A percentile compares a stretch with the other conserved stretches of the same genome.
phyloP scores from a whole-genome alignment of 1,284 basidiomycete species.

The Malassezia globosa region DNA sequence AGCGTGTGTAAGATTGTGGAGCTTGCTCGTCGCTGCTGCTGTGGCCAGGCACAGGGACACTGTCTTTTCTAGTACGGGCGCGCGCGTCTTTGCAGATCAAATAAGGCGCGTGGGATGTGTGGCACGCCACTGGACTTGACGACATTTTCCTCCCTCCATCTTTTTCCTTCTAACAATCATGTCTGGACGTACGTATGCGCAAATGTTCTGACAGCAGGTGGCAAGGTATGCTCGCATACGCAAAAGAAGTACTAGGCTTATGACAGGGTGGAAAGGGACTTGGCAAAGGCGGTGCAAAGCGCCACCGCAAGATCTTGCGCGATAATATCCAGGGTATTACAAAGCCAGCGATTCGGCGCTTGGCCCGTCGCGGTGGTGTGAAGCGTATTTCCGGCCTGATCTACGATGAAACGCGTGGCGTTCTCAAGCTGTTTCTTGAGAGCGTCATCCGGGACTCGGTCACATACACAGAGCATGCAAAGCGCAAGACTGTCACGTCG shows the following conservation, averaged over 20 bases:
- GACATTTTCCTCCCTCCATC: neutral
- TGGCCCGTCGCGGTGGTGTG: constrained; percentile 70
- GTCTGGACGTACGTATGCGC: constrained; percentile 14
- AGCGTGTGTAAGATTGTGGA: too few relatives aligned
- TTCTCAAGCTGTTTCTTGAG: constrained; percentile 68
- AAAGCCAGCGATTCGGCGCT: constrained; percentile 86
- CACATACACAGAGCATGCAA: constrained; percentile 87
- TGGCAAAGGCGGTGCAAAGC: constrained; percentile 48
- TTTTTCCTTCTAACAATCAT: constrained; percentile 2
- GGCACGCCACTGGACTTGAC: neutral
- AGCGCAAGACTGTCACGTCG: constrained; percentile 81
- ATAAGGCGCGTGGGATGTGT: too few relatives aligned
- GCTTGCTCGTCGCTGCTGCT: too few relatives aligned
- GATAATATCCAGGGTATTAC: constrained; percentile 57
- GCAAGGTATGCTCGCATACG: constrained; percentile 36
- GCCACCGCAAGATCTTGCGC: constrained; percentile 47
- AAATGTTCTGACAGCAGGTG: constrained; percentile 22
- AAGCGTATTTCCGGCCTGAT: constrained; percentile 65
- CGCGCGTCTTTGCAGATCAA: too few relatives aligned
- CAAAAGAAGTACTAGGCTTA: neutral
- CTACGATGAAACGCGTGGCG: constrained; percentile 85
- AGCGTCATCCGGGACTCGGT: constrained; percentile 78
- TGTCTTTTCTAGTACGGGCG: too few relatives aligned
- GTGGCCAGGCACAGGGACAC: too few relatives aligned
- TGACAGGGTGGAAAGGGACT: constrained; percentile 48